Evolutionary conservation across 208 protist species (phyloP).

Genomic region (Trypanosoma lewisi): DNA sequence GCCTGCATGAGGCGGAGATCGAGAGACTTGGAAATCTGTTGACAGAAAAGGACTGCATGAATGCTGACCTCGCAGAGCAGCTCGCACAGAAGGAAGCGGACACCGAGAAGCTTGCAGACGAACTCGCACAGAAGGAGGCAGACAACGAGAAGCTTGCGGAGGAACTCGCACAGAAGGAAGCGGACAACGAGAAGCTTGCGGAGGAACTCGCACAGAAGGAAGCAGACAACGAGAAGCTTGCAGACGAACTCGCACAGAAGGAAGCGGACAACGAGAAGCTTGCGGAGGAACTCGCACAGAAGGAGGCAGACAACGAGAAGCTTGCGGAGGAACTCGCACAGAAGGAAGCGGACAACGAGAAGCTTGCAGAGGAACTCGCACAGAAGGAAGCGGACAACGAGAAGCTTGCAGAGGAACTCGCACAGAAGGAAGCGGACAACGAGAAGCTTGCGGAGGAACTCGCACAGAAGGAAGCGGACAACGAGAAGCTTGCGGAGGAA

Average conservation of each 20-base stretch:
- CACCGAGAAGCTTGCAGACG: neutral
- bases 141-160: neutral
- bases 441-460: neutral
- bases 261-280: neutral
- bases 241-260: neutral
- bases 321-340: neutral
- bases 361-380: neutral
- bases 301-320: neutral
- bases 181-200: neutral
- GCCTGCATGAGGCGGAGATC: neutral
- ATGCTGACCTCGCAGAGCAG: conserved; percentile 15
- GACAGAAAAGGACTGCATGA: neutral
- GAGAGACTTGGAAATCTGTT: conserved; percentile 14
- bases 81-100: conserved; percentile 8
- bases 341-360: neutral
- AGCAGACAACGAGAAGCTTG: neutral
- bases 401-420: neutral
- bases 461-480: neutral
- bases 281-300: neutral
- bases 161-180: neutral
- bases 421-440: neutral
- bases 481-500: neutral
- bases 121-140: neutral
- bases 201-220: neutral
- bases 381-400: neutral